Evolutionary conservation across 768 basidiomycete species (phyloP).

Genomic region (Dioszegia crocea): DNA sequence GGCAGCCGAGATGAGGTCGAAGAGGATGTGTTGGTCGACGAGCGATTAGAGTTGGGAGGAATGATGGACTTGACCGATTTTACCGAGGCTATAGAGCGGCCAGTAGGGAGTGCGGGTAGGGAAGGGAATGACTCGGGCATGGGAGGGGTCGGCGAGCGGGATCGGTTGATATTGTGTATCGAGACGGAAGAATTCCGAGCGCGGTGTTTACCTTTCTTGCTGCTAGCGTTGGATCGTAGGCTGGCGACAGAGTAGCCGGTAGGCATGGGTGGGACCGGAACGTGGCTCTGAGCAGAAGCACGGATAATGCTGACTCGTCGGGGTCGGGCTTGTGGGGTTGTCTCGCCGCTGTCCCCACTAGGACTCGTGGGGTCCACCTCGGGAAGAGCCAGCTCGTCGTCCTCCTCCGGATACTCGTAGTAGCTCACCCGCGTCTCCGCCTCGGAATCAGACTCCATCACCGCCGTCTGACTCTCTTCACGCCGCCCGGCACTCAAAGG

Average conservation of each 20-base stretch:
- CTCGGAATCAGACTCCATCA: conserved; percentile 6
- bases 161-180: background rate
- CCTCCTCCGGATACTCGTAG: conserved; percentile 5
- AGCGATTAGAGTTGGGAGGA: conserved; percentile 2
- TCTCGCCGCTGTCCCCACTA: conserved; percentile 7
- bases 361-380: background rate
- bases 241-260: background rate
- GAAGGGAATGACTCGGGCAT: conserved; percentile 22
- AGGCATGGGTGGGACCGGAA: background rate
- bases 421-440: background rate
- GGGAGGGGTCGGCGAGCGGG: conserved; percentile 20
- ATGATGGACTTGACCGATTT: conserved; percentile 4
- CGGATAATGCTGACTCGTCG: background rate
- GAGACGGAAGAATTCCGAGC: conserved; percentile 1
- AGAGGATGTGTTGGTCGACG: conserved; percentile 3
- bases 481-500: background rate
- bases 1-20: conserved; percentile 7
- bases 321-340: conserved; percentile 7
- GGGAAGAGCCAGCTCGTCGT: background rate
- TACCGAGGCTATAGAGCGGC: background rate
- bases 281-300: background rate
- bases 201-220: conserved; percentile 7
- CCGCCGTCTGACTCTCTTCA: conserved; percentile 15
- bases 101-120: conserved; percentile 23
- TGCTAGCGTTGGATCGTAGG: background rate